Evolutionary conservation across 345 rosid species (phyloP).

Genomic region (Eucalyptus tenuipes): DNA sequence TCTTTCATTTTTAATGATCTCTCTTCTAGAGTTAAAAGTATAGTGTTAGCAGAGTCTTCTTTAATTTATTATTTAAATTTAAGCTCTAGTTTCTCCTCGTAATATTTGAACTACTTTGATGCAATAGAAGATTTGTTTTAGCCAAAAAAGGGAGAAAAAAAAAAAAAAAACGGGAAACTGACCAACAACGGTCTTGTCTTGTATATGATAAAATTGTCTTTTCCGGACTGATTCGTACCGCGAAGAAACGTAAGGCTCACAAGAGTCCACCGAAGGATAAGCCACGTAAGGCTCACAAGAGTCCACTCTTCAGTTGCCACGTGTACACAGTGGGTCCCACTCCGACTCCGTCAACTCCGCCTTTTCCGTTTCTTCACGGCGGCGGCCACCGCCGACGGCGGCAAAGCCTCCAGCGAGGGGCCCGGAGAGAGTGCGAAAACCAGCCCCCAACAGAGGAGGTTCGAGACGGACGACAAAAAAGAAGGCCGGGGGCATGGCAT

Average conservation of each 20-base stretch:
- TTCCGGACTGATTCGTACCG: background rate
- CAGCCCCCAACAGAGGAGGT: constrained; percentile 4
- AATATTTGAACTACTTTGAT: too few species aligned
- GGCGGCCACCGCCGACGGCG: background rate
- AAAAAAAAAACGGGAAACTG: background rate
- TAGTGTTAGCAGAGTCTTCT: too few species aligned
- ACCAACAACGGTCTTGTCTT: background rate
- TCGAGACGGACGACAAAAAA: too few species aligned
- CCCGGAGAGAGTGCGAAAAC: constrained; percentile 20
- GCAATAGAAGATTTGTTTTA: too few species aligned
- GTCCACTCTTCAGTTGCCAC: background rate
- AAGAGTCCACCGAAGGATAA: background rate
- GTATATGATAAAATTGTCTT: too few species aligned
- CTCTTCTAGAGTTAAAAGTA: too few species aligned
- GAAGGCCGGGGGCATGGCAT: too few species aligned
- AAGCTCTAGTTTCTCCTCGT: too few species aligned
- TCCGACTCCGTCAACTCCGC: background rate
- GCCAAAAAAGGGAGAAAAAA: too few species aligned
- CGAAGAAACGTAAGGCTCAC: background rate
- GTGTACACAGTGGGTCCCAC: background rate
- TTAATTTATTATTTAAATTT: too few species aligned
- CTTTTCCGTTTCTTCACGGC: background rate
- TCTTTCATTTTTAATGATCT: too few species aligned
- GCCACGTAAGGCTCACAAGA: background rate
- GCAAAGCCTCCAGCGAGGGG: background rate